Conservation (phyloP, 306 rosid species). For the Gleditsia sinensis region DNA sequence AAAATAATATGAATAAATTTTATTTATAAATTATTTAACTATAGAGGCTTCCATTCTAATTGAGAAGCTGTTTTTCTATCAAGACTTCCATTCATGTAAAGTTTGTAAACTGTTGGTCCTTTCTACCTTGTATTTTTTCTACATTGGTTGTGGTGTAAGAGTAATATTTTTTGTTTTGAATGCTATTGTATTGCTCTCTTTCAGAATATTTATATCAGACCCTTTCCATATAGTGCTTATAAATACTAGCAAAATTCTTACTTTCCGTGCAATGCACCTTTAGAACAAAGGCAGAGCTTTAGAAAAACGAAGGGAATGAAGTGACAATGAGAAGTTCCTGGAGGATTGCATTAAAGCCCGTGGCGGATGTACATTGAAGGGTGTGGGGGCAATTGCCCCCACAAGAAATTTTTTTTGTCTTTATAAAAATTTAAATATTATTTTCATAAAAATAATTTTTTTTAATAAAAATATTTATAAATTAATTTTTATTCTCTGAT, state of each 20-base stretch:
- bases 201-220: constrained; percentile 6
- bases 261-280: neutral
- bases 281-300: neutral
- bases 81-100: constrained; percentile 59
- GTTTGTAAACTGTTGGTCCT: constrained; percentile 38
- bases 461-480: no score
- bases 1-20: constrained; percentile 45
- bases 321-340: neutral
- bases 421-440: no score
- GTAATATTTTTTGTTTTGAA: constrained; percentile 19
- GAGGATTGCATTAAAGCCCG: neutral
- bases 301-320: neutral
- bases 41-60: constrained; percentile 67
- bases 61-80: constrained; percentile 65
- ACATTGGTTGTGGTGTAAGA: constrained; percentile 27
- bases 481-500: no score
- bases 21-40: constrained; percentile 38
- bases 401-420: no score
- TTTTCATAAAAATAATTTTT: no score
- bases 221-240: neutral
- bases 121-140: constrained; percentile 32
- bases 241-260: neutral
- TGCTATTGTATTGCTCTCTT: neutral
- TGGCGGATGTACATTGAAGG: no score
- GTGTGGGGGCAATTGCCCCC: no score